Base-by-base conservation (phyloP, 2,329 filamentous ascomycete genomes). In the Periconia macrospinosa region DNA sequence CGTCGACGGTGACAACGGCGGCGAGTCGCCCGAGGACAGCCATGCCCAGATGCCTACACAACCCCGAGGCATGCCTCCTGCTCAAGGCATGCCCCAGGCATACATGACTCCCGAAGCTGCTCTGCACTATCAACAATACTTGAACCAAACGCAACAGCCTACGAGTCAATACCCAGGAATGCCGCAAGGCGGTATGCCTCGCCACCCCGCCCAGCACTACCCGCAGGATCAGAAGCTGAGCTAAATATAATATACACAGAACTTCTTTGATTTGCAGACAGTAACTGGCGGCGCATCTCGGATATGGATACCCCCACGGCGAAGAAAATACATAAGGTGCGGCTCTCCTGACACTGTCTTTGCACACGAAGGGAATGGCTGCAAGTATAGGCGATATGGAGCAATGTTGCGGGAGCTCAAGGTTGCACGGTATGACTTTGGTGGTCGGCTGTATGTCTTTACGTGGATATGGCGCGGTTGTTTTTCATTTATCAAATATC, bases 21-120 rank as follows among this genome's bases (percentile, higher is more conserved):
- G 91, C 68, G 92, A 97, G 62, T 95, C 93, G 1, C 92, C 93
- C 50, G 94, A 97, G 76, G 94, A 97, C 75, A 87, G 92, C 56
- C 87, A 89, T 68, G 85, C 84, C 67, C 89, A 92, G 66, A 83
- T 95, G 54, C 89, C 89, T 45, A 85, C 88, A 41, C 89, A 92
- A 76, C 85, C 88, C 47, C 79, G 79, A 58, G 70, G 68, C 58
- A 87, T 90, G 84, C 84, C 85, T 41, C 81, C 80, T 54, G 79
- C 77, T 76, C 87, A 88, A 60, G 86, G 89, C 64, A 87, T 84
- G 78, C 82, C 81, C 51, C 80, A 79, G 49, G 80, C 83, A 72
- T 90, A 90, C 66, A 87, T 84, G 81, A 83, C 81, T 53, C 81
- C 80, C 54, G 82, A 84, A 65, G 83, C 86, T 61, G 84, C 91